Conservation (phyloP, 129 eudicot genomes). For the Mikania micrantha region DNA sequence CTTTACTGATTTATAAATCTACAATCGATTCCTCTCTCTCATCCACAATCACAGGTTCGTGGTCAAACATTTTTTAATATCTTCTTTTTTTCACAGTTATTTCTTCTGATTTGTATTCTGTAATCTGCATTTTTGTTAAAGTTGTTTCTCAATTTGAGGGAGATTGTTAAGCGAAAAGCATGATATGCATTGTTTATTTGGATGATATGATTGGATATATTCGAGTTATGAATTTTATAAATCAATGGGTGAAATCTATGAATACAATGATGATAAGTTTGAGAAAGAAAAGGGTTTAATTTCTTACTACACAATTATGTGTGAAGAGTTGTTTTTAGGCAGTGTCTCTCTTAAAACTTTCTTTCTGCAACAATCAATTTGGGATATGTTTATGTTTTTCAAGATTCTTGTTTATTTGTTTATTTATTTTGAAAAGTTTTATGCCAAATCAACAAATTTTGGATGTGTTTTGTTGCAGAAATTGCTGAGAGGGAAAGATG, state of each 20-base stretch:
- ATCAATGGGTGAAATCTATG: neutral
- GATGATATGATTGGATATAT: neutral
- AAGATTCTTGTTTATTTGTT: neutral
- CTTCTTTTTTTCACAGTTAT: neutral
- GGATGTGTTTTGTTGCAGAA: neutral
- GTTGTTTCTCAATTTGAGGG: neutral
- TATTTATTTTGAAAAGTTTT: neutral
- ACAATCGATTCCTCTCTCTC: conserved; percentile 6
- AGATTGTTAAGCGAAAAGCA: neutral
- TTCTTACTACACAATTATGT: neutral
- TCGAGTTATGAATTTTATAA: neutral
- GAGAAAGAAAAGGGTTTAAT: neutral
- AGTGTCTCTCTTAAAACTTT: neutral
- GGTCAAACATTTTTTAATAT: neutral
- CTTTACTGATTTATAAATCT: conserved; percentile 26
- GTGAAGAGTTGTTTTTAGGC: neutral
- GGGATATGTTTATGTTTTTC: neutral
- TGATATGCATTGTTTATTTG: neutral
- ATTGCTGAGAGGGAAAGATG: conserved; percentile 36
- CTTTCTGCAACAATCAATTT: neutral
- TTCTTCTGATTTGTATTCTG: neutral
- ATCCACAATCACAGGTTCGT: conserved; percentile 23
- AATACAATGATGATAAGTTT: neutral
- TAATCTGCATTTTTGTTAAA: neutral
- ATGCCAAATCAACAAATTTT: neutral